Evolutionary conservation across 208 protist genomes (phyloP).

Genomic region (Naegleria fowleri): DNA sequence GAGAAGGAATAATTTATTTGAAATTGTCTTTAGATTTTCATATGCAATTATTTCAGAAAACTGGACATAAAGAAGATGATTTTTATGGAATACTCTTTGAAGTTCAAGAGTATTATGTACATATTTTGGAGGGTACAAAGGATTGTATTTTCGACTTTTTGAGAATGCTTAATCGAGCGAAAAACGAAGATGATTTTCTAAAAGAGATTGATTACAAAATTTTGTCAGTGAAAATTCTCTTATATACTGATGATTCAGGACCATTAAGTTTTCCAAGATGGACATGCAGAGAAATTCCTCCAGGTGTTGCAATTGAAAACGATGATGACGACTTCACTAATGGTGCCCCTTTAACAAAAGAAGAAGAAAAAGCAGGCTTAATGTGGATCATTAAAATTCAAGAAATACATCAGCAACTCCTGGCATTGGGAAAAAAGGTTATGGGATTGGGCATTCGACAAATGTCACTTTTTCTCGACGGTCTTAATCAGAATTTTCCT

Average conservation of each 20-base stretch:
- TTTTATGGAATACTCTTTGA: constrained; percentile 12
- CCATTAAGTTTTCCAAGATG: not conserved
- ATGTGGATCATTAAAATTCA: not conserved
- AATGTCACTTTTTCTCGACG: not conserved
- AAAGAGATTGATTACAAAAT: not conserved
- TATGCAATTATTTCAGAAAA: not conserved
- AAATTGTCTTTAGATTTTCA: not conserved
- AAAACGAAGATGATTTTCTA: not conserved
- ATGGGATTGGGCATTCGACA: not conserved
- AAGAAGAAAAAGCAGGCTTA: not conserved
- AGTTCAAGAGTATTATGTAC: not conserved
- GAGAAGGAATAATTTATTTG: too few species aligned
- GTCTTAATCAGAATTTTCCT: not conserved
- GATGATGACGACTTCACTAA: not conserved
- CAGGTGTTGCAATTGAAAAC: not conserved
- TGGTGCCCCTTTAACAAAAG: not conserved
- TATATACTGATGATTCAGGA: not conserved
- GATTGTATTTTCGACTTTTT: not conserved
- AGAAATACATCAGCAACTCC: not conserved
- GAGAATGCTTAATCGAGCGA: not conserved
- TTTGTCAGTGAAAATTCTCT: not conserved
- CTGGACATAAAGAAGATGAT: not conserved
- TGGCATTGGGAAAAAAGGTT: not conserved
- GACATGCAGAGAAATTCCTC: not conserved
- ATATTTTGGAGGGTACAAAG: not conserved